These are phyloP conservation scores for Aspergillus fructus DNA, from an alignment of 2,329 filamentous ascomycete species.

Conservation along the genomic window DNA sequence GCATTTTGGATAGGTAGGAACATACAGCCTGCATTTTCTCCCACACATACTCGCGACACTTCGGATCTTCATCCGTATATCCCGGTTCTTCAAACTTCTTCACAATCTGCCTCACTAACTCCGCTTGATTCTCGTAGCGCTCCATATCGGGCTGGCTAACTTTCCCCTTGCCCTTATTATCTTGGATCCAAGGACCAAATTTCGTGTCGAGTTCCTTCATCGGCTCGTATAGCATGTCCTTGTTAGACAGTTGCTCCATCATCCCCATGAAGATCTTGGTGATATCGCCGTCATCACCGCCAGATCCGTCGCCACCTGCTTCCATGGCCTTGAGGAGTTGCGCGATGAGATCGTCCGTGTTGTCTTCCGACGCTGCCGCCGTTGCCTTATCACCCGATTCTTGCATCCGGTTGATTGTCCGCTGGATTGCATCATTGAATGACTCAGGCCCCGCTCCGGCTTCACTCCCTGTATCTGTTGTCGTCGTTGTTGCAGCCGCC, in stretches of 20 bases:
- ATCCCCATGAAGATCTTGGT: constrained; percentile 94
- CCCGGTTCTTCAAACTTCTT: constrained; percentile 77
- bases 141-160: constrained; percentile 68
- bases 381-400: constrained; percentile 82
- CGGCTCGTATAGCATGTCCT: constrained; percentile 96
- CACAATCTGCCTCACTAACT: constrained; percentile 81
- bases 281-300: constrained; percentile 76
- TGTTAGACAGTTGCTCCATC: constrained; percentile 99
- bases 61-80: constrained; percentile 78
- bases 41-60: constrained; percentile 87
- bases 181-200: constrained; percentile 83
- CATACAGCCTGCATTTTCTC: constrained; percentile 95
- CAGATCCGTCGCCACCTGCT: constrained; percentile 53
- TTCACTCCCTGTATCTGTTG: constrained; percentile 21
- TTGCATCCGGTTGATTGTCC: constrained; percentile 96
- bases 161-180: constrained; percentile 64
- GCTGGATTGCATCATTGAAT: constrained; percentile 90
- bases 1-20: constrained; percentile 9
- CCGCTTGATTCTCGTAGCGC: constrained; percentile 78
- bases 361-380: constrained; percentile 65
- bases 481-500: constrained; percentile 17
- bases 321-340: constrained; percentile 90
- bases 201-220: constrained; percentile 97
- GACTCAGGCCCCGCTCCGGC: constrained; percentile 56
- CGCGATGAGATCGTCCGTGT: constrained; percentile 79